Evolutionary conservation across 345 rosid species (phyloP).

Genomic region (Arabidopsis thaliana): TAIR10.1 NC_003070.9:13834001-13834500

Average conservation of each 20-base stretch:
- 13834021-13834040: too few relatives aligned
- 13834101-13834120: neutral
- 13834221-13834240: neutral
- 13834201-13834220: neutral
- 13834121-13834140: constrained; percentile 14
- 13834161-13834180: neutral
- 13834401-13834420: neutral
- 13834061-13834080: neutral
- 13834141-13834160: neutral
- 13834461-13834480: rapidly evolving
- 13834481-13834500: neutral
- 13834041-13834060: too few relatives aligned
- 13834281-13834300: neutral
- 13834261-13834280: too few relatives aligned
- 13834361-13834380: too few relatives aligned
- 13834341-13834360: neutral
- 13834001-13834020: neutral
- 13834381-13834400: neutral
- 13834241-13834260: neutral
- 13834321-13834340: neutral
- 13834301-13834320: neutral
- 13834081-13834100: constrained; percentile 1
- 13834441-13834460: neutral
- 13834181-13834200: neutral
- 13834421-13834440: neutral